phyloP scores from a whole-genome alignment of 441 rosid species.

The Hura crepitans region DNA sequence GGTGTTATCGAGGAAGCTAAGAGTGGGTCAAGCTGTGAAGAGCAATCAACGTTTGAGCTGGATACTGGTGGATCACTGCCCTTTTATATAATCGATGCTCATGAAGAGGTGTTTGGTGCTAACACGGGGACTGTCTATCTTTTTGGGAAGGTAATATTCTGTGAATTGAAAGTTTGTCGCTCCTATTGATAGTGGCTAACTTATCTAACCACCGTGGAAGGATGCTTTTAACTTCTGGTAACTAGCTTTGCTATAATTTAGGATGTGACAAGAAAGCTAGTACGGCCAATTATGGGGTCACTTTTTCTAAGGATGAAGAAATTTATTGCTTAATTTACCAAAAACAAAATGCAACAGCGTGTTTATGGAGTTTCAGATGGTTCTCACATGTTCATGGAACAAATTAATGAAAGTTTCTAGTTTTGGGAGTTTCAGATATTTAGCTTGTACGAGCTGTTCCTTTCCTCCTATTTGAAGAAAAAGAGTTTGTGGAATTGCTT shows the following conservation, averaged over 20 bases:
- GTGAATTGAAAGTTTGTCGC: background rate
- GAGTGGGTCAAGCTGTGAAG: constrained; percentile 33
- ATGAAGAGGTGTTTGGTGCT: constrained; percentile 80
- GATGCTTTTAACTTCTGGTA: background rate
- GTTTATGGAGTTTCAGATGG: background rate
- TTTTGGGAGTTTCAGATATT: background rate
- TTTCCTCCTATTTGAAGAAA: background rate
- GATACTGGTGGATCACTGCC: constrained; percentile 63
- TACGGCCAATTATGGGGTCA: background rate
- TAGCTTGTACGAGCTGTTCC: background rate
- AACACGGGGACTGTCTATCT: constrained; percentile 76
- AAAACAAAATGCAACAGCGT: background rate
- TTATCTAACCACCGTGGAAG: too few relatives aligned
- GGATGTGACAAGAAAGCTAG: background rate
- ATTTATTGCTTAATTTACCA: background rate
- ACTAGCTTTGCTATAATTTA: background rate
- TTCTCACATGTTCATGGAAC: background rate
- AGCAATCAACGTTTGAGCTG: constrained; percentile 61
- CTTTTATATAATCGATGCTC: constrained; percentile 72
- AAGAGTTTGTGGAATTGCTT: background rate
- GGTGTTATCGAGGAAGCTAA: constrained; percentile 29
- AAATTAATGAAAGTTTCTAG: background rate
- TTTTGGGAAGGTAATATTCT: constrained; percentile 73
- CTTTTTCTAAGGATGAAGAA: background rate
- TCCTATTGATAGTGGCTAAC: background rate